Evolutionary conservation across 2,329 filamentous ascomycete species (phyloP).

Genomic region (Aureobasidium sp.): DNA sequence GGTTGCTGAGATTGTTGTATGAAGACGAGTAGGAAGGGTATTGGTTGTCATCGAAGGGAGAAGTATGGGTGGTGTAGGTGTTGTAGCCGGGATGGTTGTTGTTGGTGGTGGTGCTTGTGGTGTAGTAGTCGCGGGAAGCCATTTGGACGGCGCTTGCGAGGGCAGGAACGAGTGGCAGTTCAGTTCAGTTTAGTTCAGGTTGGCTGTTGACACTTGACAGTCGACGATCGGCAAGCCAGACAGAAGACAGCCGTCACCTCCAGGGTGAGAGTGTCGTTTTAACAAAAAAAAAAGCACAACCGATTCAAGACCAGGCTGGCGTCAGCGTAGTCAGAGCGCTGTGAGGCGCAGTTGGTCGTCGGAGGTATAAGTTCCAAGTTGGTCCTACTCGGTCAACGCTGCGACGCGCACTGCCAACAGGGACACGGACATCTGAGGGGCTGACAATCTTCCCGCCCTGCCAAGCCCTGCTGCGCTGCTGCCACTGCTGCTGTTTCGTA

Average conservation of each 20-base stretch:
- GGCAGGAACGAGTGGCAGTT: background rate
- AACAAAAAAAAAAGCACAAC: background rate
- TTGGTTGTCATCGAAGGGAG: conserved; percentile 19
- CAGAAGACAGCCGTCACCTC: background rate
- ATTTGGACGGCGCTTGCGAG: conserved; percentile 26
- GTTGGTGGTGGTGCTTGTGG: conserved; percentile 35
- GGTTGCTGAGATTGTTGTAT: conserved; percentile 50
- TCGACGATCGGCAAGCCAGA: background rate
- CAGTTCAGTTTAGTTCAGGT: too few species aligned
- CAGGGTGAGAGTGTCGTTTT: background rate
- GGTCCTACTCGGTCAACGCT: background rate
- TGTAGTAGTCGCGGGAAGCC: conserved; percentile 58
- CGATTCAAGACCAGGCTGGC: background rate
- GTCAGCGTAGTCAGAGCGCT: conserved; percentile 1
- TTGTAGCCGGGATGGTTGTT: conserved; percentile 28
- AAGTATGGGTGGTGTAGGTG: conserved; percentile 33
- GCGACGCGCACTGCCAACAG: background rate
- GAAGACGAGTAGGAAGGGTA: conserved; percentile 39
- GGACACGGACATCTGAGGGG: background rate
- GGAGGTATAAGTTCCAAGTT: background rate
- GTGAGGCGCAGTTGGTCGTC: background rate
- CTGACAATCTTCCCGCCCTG: conserved; percentile 1
- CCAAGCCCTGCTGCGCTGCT: background rate
- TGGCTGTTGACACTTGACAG: background rate
- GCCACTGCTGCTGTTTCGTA: background rate